Evolutionary conservation across 345 rosid genomes (phyloP), one percentile per base, ranked within the genome.

Genomic region (Salix purpurea): DNA sequence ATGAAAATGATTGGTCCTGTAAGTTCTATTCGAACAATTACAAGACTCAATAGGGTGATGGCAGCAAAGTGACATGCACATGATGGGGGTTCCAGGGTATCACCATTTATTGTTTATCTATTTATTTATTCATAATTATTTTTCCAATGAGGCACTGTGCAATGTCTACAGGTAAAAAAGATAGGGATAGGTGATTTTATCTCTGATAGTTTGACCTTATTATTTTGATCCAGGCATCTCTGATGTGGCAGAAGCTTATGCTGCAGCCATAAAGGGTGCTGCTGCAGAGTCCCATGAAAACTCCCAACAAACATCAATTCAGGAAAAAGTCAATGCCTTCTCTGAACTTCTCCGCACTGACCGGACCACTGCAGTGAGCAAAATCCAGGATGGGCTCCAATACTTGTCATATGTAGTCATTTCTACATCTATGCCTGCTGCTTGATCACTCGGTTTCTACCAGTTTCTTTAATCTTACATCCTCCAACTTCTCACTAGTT

Each of bases 301-400:
- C 62, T 78, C 76, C 78, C 82, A 82, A 3, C 81, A 85, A 70
- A 71, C 87, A 84, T 83, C 93, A 46, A 80, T 90, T 50, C 86
- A 85, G 70, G 97, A 90, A 67, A 94, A 92, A 72, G 96, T 86
- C 62, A 86, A 71, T 68, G 76, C 86, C 75, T 88, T 92, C 78
- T 86, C 91, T 5, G 87, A 90, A 72, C 90, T 85, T 84, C 88
- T 94, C 67, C 87, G 73, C 1, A 69, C 81, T 19, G 94, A 91
- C 79, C 84, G 80, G 77, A 81, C 69, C 32, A 80, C 85, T 4
- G 97, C 97, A 0, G 86, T 90, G 78, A 84, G 86, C 48, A 94
- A 89, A 86, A 87, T 94, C 62, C 91, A 90, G 82, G 97, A 94
- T 66, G 97, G 98, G 62, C 86, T 94, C 54, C 94, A 91, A 36